Conservation (phyloP, 192 early-diverging fungal species). For the Backusella luteola region DNA sequence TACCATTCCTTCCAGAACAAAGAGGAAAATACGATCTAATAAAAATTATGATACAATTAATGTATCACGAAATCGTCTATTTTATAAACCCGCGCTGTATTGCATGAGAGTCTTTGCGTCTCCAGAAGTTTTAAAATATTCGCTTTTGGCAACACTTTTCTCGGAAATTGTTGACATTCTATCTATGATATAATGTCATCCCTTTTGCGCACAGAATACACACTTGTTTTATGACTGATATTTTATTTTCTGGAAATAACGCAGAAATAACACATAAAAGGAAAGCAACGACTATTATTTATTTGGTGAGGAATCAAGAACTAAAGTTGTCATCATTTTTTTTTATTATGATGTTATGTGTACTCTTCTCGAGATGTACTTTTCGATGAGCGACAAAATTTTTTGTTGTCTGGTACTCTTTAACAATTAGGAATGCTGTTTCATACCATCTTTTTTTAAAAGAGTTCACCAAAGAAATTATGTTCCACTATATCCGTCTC, state of each 20-base stretch:
- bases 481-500: neutral
- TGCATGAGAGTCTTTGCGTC: neutral
- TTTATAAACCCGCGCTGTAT: neutral
- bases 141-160: neutral
- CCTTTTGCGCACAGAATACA: too few relatives aligned
- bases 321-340: neutral
- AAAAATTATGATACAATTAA: neutral
- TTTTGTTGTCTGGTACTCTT: neutral
- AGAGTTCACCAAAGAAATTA: neutral
- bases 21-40: constrained; percentile 5
- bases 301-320: neutral
- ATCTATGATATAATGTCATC: neutral
- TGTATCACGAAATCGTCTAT: neutral
- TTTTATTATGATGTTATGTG: neutral
- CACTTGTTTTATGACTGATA: neutral
- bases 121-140: neutral
- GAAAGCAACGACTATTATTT: neutral
- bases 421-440: neutral
- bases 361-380: neutral
- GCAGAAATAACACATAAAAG: neutral
- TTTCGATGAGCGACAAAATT: neutral
- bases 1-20: neutral
- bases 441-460: neutral
- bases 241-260: neutral
- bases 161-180: neutral